phyloP scores from a whole-genome alignment of 73 alveolate species.

The Paraurostyla sp. region DNA sequence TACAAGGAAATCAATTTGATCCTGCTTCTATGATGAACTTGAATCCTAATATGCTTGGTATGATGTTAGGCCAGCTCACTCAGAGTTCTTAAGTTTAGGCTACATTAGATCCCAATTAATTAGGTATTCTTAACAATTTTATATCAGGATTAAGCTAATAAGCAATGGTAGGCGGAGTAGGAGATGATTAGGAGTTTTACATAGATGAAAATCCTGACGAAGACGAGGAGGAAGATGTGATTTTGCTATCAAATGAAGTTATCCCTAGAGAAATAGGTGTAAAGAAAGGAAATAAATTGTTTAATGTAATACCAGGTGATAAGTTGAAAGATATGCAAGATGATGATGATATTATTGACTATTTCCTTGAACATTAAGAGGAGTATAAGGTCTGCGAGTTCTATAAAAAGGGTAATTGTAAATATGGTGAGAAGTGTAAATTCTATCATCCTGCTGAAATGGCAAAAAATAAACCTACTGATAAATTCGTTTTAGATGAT shows the following conservation, averaged over 20 bases:
- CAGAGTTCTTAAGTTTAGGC: background rate
- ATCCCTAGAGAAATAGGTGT: conserved; percentile 35
- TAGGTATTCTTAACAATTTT: background rate
- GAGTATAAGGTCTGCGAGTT: conserved; percentile 61
- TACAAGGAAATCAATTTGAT: background rate
- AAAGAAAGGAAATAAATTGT: background rate
- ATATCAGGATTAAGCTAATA: background rate
- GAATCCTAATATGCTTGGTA: conserved; percentile 16
- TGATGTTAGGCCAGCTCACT: background rate
- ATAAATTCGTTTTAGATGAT: conserved; percentile 44
- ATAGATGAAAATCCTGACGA: conserved; percentile 14
- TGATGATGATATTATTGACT: conserved; percentile 63
- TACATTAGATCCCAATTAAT: conserved; percentile 4
- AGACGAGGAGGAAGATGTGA: conserved; percentile 45
- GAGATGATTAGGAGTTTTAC: background rate
- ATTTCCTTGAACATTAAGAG: conserved; percentile 39
- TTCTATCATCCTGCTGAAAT: conserved; percentile 59
- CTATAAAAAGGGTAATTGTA: conserved; percentile 78
- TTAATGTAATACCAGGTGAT: background rate
- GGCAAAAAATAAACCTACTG: background rate
- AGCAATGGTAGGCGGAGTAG: background rate
- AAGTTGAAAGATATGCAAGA: conserved; percentile 16
- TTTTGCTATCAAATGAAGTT: conserved; percentile 1
- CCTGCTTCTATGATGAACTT: conserved; percentile 4
- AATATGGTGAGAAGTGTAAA: conserved; percentile 74